Conservation (phyloP, 495 filamentous ascomycete genomes). For the Amniculicola lignicola region DNA sequence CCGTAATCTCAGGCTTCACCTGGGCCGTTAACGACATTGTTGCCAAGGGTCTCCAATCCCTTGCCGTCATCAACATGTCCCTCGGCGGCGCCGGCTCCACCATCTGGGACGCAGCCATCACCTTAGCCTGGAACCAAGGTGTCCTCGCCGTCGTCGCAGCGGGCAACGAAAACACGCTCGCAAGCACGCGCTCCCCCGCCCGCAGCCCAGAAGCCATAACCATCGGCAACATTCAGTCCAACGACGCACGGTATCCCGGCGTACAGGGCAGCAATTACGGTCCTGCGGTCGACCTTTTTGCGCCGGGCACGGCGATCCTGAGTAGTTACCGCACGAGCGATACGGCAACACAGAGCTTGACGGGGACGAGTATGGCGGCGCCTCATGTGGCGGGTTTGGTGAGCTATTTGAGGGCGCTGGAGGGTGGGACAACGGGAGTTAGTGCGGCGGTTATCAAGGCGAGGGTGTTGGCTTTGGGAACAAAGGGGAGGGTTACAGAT, state of each 20-base stretch:
- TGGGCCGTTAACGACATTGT: constrained; percentile 84
- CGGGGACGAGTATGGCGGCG: constrained; percentile 96
- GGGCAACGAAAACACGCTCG: constrained; percentile 94
- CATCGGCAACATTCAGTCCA: constrained; percentile 86
- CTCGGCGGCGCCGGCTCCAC: constrained; percentile 90
- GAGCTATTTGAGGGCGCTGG: constrained; percentile 67
- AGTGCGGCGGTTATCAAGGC: constrained; percentile 17
- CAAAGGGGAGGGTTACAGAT: constrained; percentile 7
- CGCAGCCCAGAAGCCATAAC: constrained; percentile 86
- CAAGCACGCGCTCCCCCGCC: constrained; percentile 95
- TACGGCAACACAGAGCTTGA: constrained; percentile 89
- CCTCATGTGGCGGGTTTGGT: constrained; percentile 93
- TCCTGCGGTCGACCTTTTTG: constrained; percentile 98
- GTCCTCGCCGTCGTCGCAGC: constrained; percentile 96
- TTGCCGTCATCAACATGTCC: constrained; percentile 97
- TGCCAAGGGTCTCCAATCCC: constrained; percentile 86
- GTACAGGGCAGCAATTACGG: constrained; percentile 76
- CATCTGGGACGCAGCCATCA: constrained; percentile 84
- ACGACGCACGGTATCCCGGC: constrained; percentile 87
- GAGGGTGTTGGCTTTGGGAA: constrained; percentile 17
- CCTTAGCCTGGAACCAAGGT: constrained; percentile 81
- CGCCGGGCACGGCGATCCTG: constrained; percentile 88
- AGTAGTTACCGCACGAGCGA: constrained; percentile 97
- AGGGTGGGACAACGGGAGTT: constrained; percentile 11
- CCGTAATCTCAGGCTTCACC: constrained; percentile 95